A percentile compares a stretch with the other conserved stretches of the same genome.
phyloP scores from a whole-genome alignment of 2,329 filamentous ascomycete species.

The Xylariaceae sp. region DNA sequence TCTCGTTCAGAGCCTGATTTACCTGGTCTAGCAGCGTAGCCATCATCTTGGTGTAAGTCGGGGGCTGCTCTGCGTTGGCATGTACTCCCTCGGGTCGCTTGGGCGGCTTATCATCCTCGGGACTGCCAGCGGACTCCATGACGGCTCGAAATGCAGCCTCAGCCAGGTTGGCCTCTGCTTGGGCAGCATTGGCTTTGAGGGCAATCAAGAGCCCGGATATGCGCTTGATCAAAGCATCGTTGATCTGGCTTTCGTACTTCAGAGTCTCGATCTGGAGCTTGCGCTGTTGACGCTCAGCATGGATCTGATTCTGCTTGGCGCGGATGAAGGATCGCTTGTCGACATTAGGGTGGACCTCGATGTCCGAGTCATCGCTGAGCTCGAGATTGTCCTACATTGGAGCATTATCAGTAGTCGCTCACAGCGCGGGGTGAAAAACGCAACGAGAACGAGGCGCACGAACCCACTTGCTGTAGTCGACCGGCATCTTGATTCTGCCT shows the following conservation, averaged over 20 bases:
- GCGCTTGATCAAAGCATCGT: slow-evolving; percentile 82
- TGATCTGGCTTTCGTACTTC: slow-evolving; percentile 90
- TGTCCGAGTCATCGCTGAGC: slow-evolving; percentile 95
- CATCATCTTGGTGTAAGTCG: slow-evolving; percentile 96
- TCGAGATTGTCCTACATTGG: slow-evolving; percentile 75
- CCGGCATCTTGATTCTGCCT: slow-evolving; percentile 41
- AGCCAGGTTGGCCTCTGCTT: slow-evolving; percentile 66
- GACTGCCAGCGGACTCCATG: slow-evolving; percentile 74
- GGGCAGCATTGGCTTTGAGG: slow-evolving; percentile 69
- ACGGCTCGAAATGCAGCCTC: slow-evolving; percentile 86
- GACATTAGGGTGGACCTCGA: slow-evolving; percentile 98
- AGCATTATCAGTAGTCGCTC: slow-evolving; percentile 12
- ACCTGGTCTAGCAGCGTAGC: slow-evolving; percentile 92
- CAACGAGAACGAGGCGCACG: slow-evolving; percentile 8
- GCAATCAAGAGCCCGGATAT: slow-evolving; percentile 76
- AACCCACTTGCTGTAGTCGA: slow-evolving; percentile 70
- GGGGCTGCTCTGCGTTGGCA: slow-evolving; percentile 67
- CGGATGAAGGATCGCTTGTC: slow-evolving; percentile 98
- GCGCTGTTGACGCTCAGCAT: slow-evolving; percentile 82
- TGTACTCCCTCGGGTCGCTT: slow-evolving; percentile 77
- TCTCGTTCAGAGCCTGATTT: slow-evolving; percentile 78
- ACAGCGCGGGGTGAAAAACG: background rate
- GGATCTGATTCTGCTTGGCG: slow-evolving; percentile 96
- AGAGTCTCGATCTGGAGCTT: slow-evolving; percentile 86
- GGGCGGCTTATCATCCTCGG: slow-evolving; percentile 72